Conservation (phyloP, 306 rosid species). For the Oxytropis ochrocephala region DNA sequence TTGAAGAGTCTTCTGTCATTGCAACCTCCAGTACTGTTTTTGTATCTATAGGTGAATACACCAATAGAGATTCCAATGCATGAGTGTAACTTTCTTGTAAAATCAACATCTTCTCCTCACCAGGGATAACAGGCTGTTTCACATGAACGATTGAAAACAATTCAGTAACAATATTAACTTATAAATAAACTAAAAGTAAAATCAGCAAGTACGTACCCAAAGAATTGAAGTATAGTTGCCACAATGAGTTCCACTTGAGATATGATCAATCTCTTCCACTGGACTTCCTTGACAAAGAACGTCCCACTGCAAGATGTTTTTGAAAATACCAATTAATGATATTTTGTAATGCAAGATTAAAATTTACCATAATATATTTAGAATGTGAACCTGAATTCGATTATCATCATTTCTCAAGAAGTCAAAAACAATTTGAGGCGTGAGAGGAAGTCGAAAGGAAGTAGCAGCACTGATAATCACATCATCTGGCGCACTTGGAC, state of each 20-base stretch:
- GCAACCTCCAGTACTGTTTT: constrained; percentile 15
- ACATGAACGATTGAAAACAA: neutral
- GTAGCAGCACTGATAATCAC: constrained; percentile 38
- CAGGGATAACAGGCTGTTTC: constrained; percentile 44
- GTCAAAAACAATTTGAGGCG: constrained; percentile 29
- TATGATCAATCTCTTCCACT: constrained; percentile 29
- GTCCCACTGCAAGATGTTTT: constrained; percentile 49
- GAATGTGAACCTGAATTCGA: constrained; percentile 32
- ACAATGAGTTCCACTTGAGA: constrained; percentile 37
- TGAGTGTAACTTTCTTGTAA: constrained; percentile 58
- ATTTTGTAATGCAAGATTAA: neutral
- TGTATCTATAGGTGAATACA: constrained; percentile 49
- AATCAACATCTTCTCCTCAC: constrained; percentile 31
- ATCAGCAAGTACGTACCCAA: constrained; percentile 18
- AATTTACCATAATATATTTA: neutral
- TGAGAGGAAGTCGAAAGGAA: constrained; percentile 55
- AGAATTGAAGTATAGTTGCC: constrained; percentile 40
- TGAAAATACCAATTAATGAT: too few species aligned
- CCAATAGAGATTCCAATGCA: constrained; percentile 31
- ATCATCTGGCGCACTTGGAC: constrained; percentile 39
- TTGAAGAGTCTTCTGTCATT: constrained; percentile 23
- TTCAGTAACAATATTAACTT: too few species aligned
- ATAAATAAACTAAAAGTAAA: neutral
- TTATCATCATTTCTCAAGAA: constrained; percentile 34
- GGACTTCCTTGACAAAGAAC: constrained; percentile 34